A percentile compares a stretch with the other conserved stretches of the same genome.
These are phyloP conservation scores for Yarrowia osloensis DNA, from an alignment of 805 yeast genomes.

Conservation along the genomic window DNA sequence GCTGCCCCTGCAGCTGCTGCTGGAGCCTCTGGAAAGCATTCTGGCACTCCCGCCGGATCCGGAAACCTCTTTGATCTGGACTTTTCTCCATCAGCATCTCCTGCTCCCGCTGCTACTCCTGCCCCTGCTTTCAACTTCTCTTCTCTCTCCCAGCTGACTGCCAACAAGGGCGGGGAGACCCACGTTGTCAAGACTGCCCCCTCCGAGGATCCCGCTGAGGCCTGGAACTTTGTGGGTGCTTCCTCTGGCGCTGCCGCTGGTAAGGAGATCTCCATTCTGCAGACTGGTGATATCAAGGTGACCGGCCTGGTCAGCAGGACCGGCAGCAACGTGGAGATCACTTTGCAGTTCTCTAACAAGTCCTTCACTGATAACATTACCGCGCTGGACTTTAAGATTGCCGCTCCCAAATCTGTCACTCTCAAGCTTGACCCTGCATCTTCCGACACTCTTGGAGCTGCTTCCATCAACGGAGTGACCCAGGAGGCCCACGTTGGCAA, in stretches of 20 bases:
- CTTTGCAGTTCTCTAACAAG: slow-evolving; percentile 55
- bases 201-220: slow-evolving; percentile 10
- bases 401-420: slow-evolving; percentile 66
- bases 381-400: slow-evolving; percentile 60
- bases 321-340: slow-evolving; percentile 47
- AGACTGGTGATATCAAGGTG: slow-evolving; percentile 24
- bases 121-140: slow-evolving; percentile 26
- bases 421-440: slow-evolving; percentile 65
- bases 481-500: slow-evolving; percentile 49
- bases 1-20: slow-evolving; percentile 34
- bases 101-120: slow-evolving; percentile 34
- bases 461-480: slow-evolving; percentile 51
- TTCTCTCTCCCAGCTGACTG: slow-evolving; percentile 24
- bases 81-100: slow-evolving; percentile 32
- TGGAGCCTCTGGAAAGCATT: slow-evolving; percentile 29
- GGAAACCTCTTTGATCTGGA: slow-evolving; percentile 34
- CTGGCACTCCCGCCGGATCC: slow-evolving; percentile 30
- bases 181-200: slow-evolving; percentile 23
- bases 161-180: slow-evolving; percentile 24
- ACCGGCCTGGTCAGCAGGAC: slow-evolving; percentile 40
- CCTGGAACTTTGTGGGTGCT: slow-evolving; percentile 27
- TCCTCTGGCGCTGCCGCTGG: slow-evolving; percentile 2
- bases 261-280: not conserved
- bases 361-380: slow-evolving; percentile 45
- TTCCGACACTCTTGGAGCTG: slow-evolving; percentile 53